Evolutionary conservation across 139 green algal genomes (phyloP), one percentile per base, ranked within the genome.

Genomic region (Choricystis sp.): DNA sequence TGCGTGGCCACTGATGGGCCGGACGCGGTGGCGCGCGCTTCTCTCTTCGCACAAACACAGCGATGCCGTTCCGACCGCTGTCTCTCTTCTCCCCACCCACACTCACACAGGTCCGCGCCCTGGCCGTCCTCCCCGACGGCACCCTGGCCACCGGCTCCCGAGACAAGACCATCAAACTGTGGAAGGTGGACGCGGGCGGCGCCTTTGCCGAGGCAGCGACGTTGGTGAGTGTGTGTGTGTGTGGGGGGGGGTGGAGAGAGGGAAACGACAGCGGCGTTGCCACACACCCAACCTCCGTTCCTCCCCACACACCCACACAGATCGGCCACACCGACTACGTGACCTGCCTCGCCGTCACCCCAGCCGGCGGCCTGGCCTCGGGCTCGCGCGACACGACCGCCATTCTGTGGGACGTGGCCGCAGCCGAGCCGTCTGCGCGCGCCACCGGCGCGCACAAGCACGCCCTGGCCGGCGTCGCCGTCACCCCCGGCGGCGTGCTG

Each of bases 301-400:
- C n/a, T n/a, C n/a, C n/a, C n/a, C n/a, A n/a, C n/a, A n/a, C n/a
- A n/a, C n/a, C n/a, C n/a, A n/a, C 2, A 20, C 71, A 88, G 78
- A 72, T 85, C n/a, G 89, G 89, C 0, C 86, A 96, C 74, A 78
- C 69, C 2, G 71, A 84, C 68, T 96, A 85, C 66, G 89, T 96
- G 2, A 76, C 73, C 1, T 59, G 86, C 0, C 27, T 96, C 49
- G 76, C 77, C 2, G 62, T 60, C 26, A 70, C 69, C 28, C 76
- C 76, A 0, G 26, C 52, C 3, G 84, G 77, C 29, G 77, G 71
- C 4, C 26, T 95, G 19, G 74, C 94, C 3, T 85, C 88, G 56
- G 88, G 88, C 5, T 92, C 91, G 0, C 77, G 86, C 23, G 91
- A 97, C 66, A 78, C 59, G 2, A 75, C 58, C 0, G 75, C 96